phyloP scores from a whole-genome alignment of 2,329 filamentous ascomycete genomes.

The Colletotrichum eremochloae region DNA sequence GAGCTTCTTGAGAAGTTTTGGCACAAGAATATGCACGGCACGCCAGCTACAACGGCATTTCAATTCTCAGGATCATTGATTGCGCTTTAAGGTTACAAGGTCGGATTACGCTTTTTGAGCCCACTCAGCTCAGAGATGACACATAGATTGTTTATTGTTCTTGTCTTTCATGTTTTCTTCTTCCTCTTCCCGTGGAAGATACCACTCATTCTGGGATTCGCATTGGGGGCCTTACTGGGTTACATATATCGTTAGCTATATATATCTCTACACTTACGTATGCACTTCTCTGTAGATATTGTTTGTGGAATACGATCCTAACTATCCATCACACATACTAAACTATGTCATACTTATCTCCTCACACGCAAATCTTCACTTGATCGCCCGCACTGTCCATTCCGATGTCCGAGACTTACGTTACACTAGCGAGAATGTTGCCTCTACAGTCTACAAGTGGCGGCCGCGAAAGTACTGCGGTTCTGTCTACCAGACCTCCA shows the following conservation, averaged over 20 bases:
- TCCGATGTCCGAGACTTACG: too few relatives aligned
- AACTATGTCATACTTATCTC: not conserved
- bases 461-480: not conserved
- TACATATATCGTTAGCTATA: constrained; percentile 10
- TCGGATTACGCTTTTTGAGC: not conserved
- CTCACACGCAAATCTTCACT: not conserved
- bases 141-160: constrained; percentile 20
- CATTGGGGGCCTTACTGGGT: not conserved
- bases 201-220: constrained; percentile 23
- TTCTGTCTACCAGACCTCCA: not conserved
- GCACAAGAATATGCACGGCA: not conserved
- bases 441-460: not conserved
- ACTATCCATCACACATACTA: not conserved
- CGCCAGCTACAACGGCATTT: not conserved
- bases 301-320: not conserved
- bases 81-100: not conserved
- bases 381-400: not conserved
- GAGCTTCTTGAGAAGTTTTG: constrained; percentile 10
- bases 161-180: not conserved
- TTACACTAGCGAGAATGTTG: not conserved
- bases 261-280: not conserved
- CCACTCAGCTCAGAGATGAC: constrained; percentile 11
- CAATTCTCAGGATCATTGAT: not conserved
- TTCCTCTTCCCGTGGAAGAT: constrained; percentile 18
- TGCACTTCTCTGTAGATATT: constrained; percentile 31